Conservation (phyloP, 2,329 filamentous ascomycete species). For the Exophiala sideris region DNA sequence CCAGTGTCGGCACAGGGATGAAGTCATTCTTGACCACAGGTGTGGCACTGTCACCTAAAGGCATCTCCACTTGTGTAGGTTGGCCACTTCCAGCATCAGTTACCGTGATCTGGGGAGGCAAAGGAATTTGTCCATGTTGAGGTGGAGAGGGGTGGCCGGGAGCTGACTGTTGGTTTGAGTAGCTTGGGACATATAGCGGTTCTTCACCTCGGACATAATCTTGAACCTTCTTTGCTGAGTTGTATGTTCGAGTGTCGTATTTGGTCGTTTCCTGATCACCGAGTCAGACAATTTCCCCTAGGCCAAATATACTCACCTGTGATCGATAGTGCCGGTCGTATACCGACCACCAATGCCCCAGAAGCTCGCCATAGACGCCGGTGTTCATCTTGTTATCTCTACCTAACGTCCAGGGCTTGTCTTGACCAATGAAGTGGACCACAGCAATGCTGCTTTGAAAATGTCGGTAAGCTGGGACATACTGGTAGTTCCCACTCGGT, state of each 20-base stretch:
- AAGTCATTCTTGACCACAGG: slow-evolving; percentile 40
- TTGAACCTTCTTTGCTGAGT: slow-evolving; percentile 33
- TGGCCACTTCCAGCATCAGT: slow-evolving; percentile 10
- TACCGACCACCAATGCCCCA: slow-evolving; percentile 88
- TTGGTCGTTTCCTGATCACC: slow-evolving; percentile 7
- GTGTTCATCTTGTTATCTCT: slow-evolving; percentile 53
- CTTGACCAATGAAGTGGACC: slow-evolving; percentile 88
- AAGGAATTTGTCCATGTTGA: slow-evolving; percentile 19
- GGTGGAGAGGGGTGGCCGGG: slow-evolving; percentile 3
- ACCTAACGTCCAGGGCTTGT: slow-evolving; percentile 82
- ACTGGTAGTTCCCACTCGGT: slow-evolving; percentile 94
- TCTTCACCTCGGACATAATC: slow-evolving; percentile 47
- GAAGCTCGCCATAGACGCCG: slow-evolving; percentile 75
- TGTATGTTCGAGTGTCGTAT: slow-evolving; percentile 16
- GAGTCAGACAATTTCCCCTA: not conserved
- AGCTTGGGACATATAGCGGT: slow-evolving; percentile 35
- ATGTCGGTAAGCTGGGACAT: slow-evolving; percentile 89
- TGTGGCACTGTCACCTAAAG: slow-evolving; percentile 43
- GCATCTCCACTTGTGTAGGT: slow-evolving; percentile 38
- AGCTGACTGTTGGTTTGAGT: slow-evolving; percentile 9
- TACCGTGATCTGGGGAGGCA: slow-evolving; percentile 10
- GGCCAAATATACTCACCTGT: slow-evolving; percentile 8
- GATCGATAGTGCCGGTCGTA: slow-evolving; percentile 77
- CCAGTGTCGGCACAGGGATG: slow-evolving; percentile 43
- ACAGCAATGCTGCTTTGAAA: slow-evolving; percentile 86